Evolutionary conservation across 2,329 filamentous ascomycete genomes (phyloP).

Genomic region (Penicillium nordicum): DNA sequence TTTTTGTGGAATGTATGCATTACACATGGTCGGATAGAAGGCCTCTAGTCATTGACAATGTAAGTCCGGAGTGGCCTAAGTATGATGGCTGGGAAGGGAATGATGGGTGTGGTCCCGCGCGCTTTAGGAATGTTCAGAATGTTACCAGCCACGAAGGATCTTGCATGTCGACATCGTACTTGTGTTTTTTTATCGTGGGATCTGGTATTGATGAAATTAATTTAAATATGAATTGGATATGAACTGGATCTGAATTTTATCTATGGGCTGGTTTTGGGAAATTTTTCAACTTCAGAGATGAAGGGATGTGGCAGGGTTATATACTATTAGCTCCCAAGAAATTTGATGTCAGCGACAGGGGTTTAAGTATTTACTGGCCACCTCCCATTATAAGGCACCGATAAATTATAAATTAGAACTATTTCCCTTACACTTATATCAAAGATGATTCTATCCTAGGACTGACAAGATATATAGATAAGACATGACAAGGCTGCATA

Average conservation of each 20-base stretch:
- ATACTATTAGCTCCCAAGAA: not conserved
- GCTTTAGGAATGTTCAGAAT: conserved; percentile 20
- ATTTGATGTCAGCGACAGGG: not conserved
- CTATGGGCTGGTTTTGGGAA: not conserved
- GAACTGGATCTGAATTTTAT: no score
- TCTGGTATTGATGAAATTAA: not conserved
- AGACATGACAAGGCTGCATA: no score
- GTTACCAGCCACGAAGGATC: conserved; percentile 15
- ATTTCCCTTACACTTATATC: no score
- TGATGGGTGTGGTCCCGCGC: not conserved
- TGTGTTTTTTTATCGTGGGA: not conserved
- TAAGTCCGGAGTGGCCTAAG: not conserved
- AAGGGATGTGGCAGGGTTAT: not conserved
- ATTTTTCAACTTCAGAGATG: not conserved
- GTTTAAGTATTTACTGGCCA: not conserved
- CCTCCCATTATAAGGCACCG: not conserved
- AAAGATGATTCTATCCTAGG: no score
- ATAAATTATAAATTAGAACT: no score
- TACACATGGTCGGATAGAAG: not conserved
- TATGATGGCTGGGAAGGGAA: not conserved
- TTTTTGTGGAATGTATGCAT: not conserved
- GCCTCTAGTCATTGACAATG: not conserved
- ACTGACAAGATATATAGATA: no score
- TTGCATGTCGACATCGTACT: not conserved
- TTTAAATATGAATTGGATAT: not conserved